Evolutionary conservation across 257 asterid genomes (phyloP).

Genomic region (Pogostemon cablin): DNA sequence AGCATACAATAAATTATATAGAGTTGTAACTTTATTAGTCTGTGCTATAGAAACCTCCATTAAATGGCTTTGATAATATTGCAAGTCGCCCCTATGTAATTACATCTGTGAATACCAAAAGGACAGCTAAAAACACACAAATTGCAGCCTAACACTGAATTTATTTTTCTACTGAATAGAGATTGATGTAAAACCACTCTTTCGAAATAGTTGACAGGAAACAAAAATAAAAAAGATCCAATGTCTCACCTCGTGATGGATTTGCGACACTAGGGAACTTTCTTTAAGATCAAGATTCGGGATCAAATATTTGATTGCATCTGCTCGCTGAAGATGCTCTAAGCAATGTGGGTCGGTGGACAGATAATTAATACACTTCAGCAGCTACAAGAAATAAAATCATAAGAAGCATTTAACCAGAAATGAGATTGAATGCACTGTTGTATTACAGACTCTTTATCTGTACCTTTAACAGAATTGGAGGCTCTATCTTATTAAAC

Average conservation of each 20-base stretch:
- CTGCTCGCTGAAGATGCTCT: slow-evolving; percentile 97
- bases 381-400: slow-evolving; percentile 50
- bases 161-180: background rate
- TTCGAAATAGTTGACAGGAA: slow-evolving; percentile 1
- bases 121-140: slow-evolving; percentile 15
- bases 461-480: slow-evolving; percentile 89
- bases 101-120: slow-evolving; percentile 1
- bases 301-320: slow-evolving; percentile 91
- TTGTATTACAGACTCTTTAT: slow-evolving; percentile 15
- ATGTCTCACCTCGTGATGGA: slow-evolving; percentile 90
- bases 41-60: slow-evolving; percentile 4
- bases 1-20: background rate
- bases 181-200: background rate
- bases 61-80: background rate
- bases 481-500: slow-evolving; percentile 96
- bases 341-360: slow-evolving; percentile 97
- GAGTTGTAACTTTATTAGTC: background rate
- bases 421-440: slow-evolving; percentile 9
- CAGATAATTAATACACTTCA: slow-evolving; percentile 91
- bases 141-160: slow-evolving; percentile 11
- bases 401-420: slow-evolving; percentile 26
- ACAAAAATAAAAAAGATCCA: slow-evolving; percentile 19
- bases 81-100: slow-evolving; percentile 6
- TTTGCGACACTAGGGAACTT: slow-evolving; percentile 85
- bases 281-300: slow-evolving; percentile 98